Evolutionary conservation across 2,329 filamentous ascomycete species (phyloP).

Genomic region (Gnomoniopsis sp.): DNA sequence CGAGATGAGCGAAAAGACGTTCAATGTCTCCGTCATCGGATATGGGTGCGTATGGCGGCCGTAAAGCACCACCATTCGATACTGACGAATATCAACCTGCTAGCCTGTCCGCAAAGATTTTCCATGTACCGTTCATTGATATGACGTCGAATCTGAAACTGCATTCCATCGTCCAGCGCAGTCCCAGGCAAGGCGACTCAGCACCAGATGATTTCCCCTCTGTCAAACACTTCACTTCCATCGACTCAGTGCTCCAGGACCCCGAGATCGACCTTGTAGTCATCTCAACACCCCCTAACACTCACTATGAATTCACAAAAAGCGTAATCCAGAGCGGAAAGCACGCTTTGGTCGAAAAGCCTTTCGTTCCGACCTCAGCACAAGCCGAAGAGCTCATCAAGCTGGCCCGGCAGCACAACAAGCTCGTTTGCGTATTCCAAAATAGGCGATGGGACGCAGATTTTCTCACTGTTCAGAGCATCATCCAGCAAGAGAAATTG

Average conservation of each 20-base stretch:
- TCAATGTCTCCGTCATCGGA: constrained; percentile 29
- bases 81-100: not conserved
- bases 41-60: constrained; percentile 20
- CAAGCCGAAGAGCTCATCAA: constrained; percentile 63
- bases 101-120: constrained; percentile 64
- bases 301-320: constrained; percentile 65
- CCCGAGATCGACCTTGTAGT: constrained; percentile 64
- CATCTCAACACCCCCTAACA: constrained; percentile 68
- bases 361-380: constrained; percentile 68
- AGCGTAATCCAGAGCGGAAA: constrained; percentile 66
- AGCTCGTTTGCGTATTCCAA: constrained; percentile 66
- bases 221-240: constrained; percentile 60
- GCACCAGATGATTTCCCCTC: constrained; percentile 65
- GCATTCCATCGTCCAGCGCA: constrained; percentile 73
- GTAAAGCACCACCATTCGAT: not conserved
- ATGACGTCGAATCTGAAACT: constrained; percentile 63
- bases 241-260: constrained; percentile 64
- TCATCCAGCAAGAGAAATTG: constrained; percentile 56
- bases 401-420: constrained; percentile 47
- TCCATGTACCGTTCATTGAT: constrained; percentile 70
- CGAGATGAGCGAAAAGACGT: constrained; percentile 19
- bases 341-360: constrained; percentile 80
- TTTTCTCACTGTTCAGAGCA: constrained; percentile 65
- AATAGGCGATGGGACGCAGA: constrained; percentile 77
- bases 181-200: constrained; percentile 60